Percentiles rank a stretch among this genome's conserved stretches.
Evolutionary conservation across 495 filamentous ascomycete genomes (phyloP).

Genomic region (Trichoderma parareesei): DNA sequence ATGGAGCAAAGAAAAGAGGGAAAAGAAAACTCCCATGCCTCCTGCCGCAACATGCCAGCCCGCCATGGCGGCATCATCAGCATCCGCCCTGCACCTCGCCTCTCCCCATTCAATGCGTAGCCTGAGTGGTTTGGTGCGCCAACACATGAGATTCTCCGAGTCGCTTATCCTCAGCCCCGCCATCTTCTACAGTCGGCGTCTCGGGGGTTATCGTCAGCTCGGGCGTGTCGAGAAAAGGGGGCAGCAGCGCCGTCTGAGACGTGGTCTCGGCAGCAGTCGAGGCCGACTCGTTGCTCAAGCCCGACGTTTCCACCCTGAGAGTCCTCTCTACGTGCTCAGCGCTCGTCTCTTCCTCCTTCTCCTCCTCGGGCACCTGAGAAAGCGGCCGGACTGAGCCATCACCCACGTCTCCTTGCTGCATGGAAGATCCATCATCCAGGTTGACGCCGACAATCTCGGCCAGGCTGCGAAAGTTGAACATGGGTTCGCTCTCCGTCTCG

Average conservation of each 20-base stretch:
- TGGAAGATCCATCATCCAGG: slow-evolving; percentile 25
- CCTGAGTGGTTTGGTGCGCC: neutral
- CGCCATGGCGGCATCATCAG: neutral
- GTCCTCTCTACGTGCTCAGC: slow-evolving; percentile 22
- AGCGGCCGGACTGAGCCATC: neutral
- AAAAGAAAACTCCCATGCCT: neutral
- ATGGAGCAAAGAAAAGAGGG: neutral
- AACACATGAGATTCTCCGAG: neutral
- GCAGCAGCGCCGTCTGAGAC: neutral
- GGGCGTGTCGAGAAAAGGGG: neutral
- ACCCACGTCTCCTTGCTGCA: neutral
- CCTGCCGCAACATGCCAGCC: neutral
- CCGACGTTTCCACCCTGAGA: slow-evolving; percentile 7
- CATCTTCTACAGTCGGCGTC: neutral
- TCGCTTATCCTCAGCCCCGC: neutral
- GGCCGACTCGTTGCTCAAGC: neutral
- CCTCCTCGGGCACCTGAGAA: slow-evolving; percentile 1
- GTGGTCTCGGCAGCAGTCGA: neutral
- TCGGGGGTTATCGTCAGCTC: neutral
- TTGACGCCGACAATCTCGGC: slow-evolving; percentile 69
- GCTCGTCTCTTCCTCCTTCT: slow-evolving; percentile 12
- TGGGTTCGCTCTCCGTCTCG: slow-evolving; percentile 56
- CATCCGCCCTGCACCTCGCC: no score
- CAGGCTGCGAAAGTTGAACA: slow-evolving; percentile 89
- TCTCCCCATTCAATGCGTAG: neutral